Evolutionary conservation across 2,329 filamentous ascomycete species (phyloP).

Genomic region (Trichophyton mentagrophytes): DNA sequence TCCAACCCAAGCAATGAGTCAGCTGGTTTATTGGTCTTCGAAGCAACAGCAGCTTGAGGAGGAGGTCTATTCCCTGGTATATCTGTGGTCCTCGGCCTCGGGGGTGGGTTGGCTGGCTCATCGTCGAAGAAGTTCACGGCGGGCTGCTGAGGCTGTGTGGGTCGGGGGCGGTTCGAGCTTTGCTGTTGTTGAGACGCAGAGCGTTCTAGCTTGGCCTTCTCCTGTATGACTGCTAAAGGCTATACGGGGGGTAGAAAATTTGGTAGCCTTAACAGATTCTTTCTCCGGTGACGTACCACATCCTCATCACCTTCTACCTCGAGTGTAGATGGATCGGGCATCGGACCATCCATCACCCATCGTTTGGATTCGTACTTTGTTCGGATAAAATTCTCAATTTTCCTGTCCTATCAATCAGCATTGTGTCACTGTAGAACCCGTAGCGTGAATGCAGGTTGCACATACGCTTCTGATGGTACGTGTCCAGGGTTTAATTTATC

Average conservation of each 20-base stretch:
- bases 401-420: slow-evolving; percentile 34
- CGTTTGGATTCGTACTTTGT: slow-evolving; percentile 98
- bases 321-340: slow-evolving; percentile 81
- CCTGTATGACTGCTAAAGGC: slow-evolving; percentile 55
- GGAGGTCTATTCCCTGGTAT: slow-evolving; percentile 5
- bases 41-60: slow-evolving; percentile 41
- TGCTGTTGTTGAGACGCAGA: slow-evolving; percentile 44
- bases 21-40: slow-evolving; percentile 53
- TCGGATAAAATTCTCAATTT: slow-evolving; percentile 99
- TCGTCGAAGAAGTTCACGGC: slow-evolving; percentile 74
- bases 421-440: neutral
- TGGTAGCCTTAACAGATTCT: neutral
- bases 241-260: slow-evolving; percentile 21
- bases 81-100: slow-evolving; percentile 60
- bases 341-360: slow-evolving; percentile 97
- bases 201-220: slow-evolving; percentile 55
- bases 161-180: slow-evolving; percentile 27
- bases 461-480: slow-evolving; percentile 72
- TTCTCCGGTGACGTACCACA: slow-evolving; percentile 48
- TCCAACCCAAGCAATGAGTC: slow-evolving; percentile 88
- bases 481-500: slow-evolving; percentile 83
- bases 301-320: slow-evolving; percentile 80
- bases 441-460: neutral
- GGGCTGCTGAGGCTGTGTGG: slow-evolving; percentile 20
- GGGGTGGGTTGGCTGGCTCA: slow-evolving; percentile 45